These are phyloP conservation scores for Claviceps pazoutovae DNA, from an alignment of 2,329 filamentous ascomycete species.

Conservation along the genomic window DNA sequence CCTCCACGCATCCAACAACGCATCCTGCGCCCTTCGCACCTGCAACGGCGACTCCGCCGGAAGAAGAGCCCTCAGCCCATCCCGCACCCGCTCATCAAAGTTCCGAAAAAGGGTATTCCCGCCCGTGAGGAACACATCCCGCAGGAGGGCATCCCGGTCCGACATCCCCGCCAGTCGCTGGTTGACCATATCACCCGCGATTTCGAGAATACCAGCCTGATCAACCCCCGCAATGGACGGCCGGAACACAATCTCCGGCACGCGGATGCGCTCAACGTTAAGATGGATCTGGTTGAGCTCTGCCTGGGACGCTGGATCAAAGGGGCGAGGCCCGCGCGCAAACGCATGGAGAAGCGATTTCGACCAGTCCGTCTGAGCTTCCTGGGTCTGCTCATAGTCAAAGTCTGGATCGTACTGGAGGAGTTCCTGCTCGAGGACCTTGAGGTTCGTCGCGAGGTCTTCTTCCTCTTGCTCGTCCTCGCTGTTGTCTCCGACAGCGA, in stretches of 20 bases:
- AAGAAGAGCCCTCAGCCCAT: conserved; percentile 59
- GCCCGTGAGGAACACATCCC: conserved; percentile 88
- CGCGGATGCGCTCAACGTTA: conserved; percentile 90
- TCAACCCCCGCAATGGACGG: conserved; percentile 84
- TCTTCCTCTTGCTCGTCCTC: conserved; percentile 90
- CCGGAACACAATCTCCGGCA: conserved; percentile 87
- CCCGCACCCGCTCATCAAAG: conserved; percentile 69
- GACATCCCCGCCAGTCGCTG: conserved; percentile 54
- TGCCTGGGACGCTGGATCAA: conserved; percentile 63
- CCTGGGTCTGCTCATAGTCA: conserved; percentile 80
- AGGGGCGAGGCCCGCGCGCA: conserved; percentile 73
- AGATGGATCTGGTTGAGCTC: conserved; percentile 82
- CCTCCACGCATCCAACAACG: conserved; percentile 80
- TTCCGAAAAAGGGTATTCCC: conserved; percentile 76
- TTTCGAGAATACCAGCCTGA: conserved; percentile 86
- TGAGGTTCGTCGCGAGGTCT: conserved; percentile 61
- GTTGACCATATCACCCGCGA: conserved; percentile 76
- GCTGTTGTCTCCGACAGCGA: conserved; percentile 67
- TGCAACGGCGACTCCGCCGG: conserved; percentile 53
- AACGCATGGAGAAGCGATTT: conserved; percentile 86
- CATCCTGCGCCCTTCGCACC: conserved; percentile 61
- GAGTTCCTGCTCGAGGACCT: conserved; percentile 68
- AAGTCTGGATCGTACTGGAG: conserved; percentile 79
- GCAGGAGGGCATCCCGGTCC: conserved; percentile 55
- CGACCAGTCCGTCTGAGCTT: conserved; percentile 90